Evolutionary conservation across 257 asterid species (phyloP).

Genomic region (Solanum tarijense): DNA sequence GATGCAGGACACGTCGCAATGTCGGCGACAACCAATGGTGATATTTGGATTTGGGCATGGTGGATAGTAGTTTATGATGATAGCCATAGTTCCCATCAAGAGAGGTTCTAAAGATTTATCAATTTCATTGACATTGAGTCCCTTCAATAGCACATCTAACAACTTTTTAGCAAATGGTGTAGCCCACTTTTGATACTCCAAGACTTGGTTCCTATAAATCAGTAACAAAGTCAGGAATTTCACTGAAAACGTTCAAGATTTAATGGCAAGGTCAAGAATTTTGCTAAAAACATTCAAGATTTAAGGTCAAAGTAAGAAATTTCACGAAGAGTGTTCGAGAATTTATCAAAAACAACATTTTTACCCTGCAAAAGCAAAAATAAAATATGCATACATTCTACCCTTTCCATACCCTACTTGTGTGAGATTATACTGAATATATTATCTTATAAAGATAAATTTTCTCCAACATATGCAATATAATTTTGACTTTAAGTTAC

Average conservation of each 20-base stretch:
- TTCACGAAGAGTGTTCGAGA: too few species aligned
- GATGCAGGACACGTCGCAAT: slow-evolving; percentile 36
- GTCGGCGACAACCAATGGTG: slow-evolving; percentile 36
- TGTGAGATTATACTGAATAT: not conserved
- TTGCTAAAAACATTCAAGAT: too few species aligned
- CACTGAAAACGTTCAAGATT: too few species aligned
- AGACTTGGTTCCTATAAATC: slow-evolving; percentile 21
- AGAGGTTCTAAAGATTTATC: slow-evolving; percentile 22
- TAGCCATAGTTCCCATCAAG: slow-evolving; percentile 27
- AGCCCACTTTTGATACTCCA: slow-evolving; percentile 28
- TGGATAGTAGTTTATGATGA: slow-evolving; percentile 34
- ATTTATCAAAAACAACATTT: accelerated
- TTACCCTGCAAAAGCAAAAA: accelerated
- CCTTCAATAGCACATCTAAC: slow-evolving; percentile 21
- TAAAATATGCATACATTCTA: not conserved
- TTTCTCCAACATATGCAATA: not conserved
- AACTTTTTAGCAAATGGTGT: slow-evolving; percentile 28
- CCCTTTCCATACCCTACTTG: not conserved
- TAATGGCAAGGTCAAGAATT: too few species aligned
- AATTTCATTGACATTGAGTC: slow-evolving; percentile 28
- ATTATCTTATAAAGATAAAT: too few species aligned
- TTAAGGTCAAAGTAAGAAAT: not conserved
- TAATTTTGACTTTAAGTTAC: not conserved
- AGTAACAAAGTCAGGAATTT: accelerated
- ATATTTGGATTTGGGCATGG: slow-evolving; percentile 39